phyloP scores from a whole-genome alignment of 2,329 filamentous ascomycete genomes.

The Penicillium hordei region DNA sequence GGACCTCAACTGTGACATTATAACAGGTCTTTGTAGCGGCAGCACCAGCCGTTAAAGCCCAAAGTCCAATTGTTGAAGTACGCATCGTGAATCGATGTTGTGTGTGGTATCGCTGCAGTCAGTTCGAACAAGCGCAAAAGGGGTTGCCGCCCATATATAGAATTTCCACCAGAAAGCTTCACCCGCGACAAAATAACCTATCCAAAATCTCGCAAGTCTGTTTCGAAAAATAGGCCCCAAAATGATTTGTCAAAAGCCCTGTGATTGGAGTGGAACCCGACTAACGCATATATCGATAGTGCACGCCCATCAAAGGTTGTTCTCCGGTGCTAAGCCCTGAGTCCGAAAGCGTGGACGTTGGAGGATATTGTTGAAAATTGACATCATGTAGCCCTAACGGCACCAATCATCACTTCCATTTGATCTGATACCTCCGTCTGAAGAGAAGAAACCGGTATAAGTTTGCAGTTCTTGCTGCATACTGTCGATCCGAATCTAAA shows the following conservation, averaged over 20 bases:
- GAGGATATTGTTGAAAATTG: neutral
- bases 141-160: neutral
- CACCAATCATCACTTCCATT: neutral
- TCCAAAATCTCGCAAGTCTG: neutral
- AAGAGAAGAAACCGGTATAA: neutral
- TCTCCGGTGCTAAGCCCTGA: neutral
- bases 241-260: slow-evolving; percentile 6
- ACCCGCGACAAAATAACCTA: neutral
- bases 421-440: neutral
- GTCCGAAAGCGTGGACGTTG: neutral
- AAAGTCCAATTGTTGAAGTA: slow-evolving; percentile 7
- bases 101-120: neutral
- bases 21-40: slow-evolving; percentile 10
- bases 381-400: neutral
- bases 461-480: neutral
- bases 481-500: slow-evolving; percentile 8
- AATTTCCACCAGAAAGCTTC: neutral
- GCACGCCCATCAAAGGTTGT: slow-evolving; percentile 2
- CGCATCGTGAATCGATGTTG: neutral
- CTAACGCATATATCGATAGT: slow-evolving; percentile 9
- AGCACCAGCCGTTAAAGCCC: slow-evolving; percentile 1
- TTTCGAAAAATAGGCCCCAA: neutral
- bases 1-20: slow-evolving; percentile 8
- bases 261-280: neutral
- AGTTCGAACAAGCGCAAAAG: neutral